These are phyloP conservation scores for Colletotrichum lentis DNA, from an alignment of 2,329 filamentous ascomycete genomes.

Conservation along the genomic window DNA sequence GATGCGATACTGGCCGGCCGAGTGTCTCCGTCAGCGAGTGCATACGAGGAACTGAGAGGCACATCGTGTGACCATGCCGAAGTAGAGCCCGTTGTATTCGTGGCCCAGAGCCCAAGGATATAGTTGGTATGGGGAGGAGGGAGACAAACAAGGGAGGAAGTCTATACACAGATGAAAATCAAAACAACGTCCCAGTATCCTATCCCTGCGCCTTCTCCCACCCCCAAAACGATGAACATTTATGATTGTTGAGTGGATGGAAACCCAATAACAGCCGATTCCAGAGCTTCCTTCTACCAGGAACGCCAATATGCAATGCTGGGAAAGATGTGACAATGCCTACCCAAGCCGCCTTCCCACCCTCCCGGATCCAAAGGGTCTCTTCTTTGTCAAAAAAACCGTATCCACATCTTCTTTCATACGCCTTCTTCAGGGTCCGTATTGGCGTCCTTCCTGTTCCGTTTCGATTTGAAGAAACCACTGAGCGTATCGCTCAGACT, in stretches of 20 bases:
- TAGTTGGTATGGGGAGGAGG: not conserved
- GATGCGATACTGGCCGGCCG: not conserved
- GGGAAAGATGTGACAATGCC: slow-evolving; percentile 13
- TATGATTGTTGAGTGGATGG: slow-evolving; percentile 9
- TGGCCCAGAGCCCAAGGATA: not conserved
- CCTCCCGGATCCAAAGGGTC: not conserved
- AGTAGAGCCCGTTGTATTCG: slow-evolving; percentile 5
- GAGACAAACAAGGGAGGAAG: not conserved
- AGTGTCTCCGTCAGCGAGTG: not conserved
- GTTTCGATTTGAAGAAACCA: slow-evolving; percentile 50
- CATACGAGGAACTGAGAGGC: not conserved
- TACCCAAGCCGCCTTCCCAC: not conserved
- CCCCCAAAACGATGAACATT: slow-evolving; percentile 18
- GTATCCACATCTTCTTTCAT: not conserved
- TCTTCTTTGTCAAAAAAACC: not conserved
- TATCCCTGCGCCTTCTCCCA: slow-evolving; percentile 8
- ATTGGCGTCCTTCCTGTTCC: slow-evolving; percentile 43
- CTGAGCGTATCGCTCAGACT: slow-evolving; percentile 55
- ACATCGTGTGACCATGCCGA: not conserved
- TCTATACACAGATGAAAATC: slow-evolving; percentile 12
- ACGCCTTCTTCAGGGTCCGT: slow-evolving; percentile 38
- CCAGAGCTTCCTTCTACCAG: slow-evolving; percentile 25
- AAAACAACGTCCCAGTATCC: slow-evolving; percentile 4
- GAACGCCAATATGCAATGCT: slow-evolving; percentile 39
- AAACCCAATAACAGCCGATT: slow-evolving; percentile 11